Base-by-base conservation (phyloP, 2,329 filamentous ascomycete genomes). In the Fusarium luffae region DNA sequence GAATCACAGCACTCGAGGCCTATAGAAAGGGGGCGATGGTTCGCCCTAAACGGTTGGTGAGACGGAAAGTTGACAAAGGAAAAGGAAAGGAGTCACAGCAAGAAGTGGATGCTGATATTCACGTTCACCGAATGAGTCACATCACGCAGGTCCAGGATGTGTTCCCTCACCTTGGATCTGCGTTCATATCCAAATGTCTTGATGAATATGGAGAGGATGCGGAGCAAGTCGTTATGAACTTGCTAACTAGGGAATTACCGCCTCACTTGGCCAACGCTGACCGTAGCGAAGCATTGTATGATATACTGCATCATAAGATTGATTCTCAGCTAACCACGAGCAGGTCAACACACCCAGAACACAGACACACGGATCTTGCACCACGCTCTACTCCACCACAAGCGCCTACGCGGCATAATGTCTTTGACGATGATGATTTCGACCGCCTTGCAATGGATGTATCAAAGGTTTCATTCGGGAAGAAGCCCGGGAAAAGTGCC, bases 101-200 rank as follows among this genome's bases (percentile, higher is more conserved):
- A 10, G 81, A 85, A 8, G 68, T 76, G 9, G 74, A 80, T 8
- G 79, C 78, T 4, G 83, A 86, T 44, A 82, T 94, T 34, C 93
- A 96, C 75, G 82, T 95, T 23, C 93, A 97, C 79, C 90, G 86
- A 43, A 91, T 97, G 88, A 94, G 92, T 73, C 88, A 95, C 50
- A 89, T 98, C 54, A 92, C 92, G 1, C 93, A 97, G 77, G 86
- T 99, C n/a, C 94, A 97, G 76, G 95, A 99, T 76, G 84, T 98
- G 0, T 98, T 98, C 75, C 93, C 95, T 0, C 89, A 97, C 67
- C 83, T 98, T 12, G 94, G 94, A 7, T 90, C 92, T 6, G 92
- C 87, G 0, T 98, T 97, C 76, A 84, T 98, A 18, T 85, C 92
- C 19, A 91, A 88, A 73, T 85, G 97, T 12, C 84, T 98, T 25